These are phyloP conservation scores for Leucogyrophana mollusca DNA, from an alignment of 768 basidiomycete genomes.

Conservation along the genomic window DNA sequence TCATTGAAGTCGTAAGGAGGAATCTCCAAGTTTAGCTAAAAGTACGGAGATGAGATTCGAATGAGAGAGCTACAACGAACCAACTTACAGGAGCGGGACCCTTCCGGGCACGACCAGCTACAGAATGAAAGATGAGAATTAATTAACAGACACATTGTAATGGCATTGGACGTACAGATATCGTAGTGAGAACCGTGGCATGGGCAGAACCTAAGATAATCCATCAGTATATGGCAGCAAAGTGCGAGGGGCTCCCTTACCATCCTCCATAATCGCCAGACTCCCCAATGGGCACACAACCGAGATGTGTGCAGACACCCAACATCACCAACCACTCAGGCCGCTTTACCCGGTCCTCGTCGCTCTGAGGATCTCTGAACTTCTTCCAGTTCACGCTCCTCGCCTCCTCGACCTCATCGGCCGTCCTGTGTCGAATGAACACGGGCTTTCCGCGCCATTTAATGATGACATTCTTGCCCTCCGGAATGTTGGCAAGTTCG, in stretches of 20 bases:
- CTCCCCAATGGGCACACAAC: constrained; percentile 98
- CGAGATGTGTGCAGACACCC: constrained; percentile 95
- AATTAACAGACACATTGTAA: constrained; percentile 2
- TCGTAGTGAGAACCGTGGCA: constrained; percentile 99
- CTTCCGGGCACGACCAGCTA: constrained; percentile 92
- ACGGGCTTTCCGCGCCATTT: constrained; percentile 99
- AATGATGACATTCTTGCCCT: constrained; percentile 96
- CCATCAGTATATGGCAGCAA: neutral
- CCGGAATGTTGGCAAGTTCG: constrained; percentile 84
- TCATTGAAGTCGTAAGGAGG: constrained; percentile 88
- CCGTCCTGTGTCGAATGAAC: constrained; percentile 95
- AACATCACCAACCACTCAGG: constrained; percentile 96
- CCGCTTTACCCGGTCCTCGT: constrained; percentile 86
- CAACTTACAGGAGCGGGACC: constrained; percentile 89
- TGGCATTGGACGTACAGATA: constrained; percentile 71
- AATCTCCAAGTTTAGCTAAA: constrained; percentile 89
- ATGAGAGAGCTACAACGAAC: neutral
- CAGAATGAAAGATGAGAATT: constrained; percentile 12
- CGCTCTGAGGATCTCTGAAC: constrained; percentile 89
- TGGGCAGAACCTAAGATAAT: constrained; percentile 79
- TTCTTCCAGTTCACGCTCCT: constrained; percentile 79
- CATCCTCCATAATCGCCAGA: constrained; percentile 97
- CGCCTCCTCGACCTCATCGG: constrained; percentile 91
- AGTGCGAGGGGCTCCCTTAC: constrained; percentile 42
- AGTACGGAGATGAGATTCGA: neutral